Conservation (phyloP, 805 yeast species). For the Nakazawaea sp. region DNA sequence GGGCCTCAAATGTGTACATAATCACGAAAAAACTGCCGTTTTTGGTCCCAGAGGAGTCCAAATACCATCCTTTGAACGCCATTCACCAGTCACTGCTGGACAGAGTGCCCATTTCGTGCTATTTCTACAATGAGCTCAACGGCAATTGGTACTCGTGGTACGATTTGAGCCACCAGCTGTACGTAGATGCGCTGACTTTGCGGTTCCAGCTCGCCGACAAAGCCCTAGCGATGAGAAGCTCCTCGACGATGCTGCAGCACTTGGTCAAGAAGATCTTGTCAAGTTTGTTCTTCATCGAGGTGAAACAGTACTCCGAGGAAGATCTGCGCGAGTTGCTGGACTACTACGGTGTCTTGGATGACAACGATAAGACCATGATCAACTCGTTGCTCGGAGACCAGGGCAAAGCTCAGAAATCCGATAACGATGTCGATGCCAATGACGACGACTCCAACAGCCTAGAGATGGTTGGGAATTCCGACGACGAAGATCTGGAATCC, state of each 20-base stretch:
- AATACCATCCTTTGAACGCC: constrained; percentile 20
- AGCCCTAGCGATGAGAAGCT: constrained; percentile 13
- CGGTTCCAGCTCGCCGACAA: constrained; percentile 25
- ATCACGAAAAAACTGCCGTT: constrained; percentile 24
- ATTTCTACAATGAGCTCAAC: constrained; percentile 10
- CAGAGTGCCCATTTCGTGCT: constrained; percentile 15
- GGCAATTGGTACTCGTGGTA: constrained; percentile 28
- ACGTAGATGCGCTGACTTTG: constrained; percentile 31
- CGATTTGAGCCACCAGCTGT: constrained; percentile 29
- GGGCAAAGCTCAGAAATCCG: constrained; percentile 7
- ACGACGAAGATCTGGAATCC: not conserved
- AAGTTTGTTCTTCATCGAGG: constrained; percentile 15
- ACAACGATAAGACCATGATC: constrained; percentile 10
- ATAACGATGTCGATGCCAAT: constrained; percentile 4
- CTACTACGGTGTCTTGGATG: constrained; percentile 25
- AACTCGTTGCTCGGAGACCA: constrained; percentile 1
- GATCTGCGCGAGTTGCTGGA: constrained; percentile 18
- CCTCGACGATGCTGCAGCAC: constrained; percentile 5
- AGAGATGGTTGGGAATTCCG: constrained; percentile 2
- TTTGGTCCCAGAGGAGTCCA: constrained; percentile 19
- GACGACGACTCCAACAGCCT: constrained; percentile 3
- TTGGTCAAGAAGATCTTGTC: constrained; percentile 5
- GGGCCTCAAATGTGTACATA: constrained; percentile 21
- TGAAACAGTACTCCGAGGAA: constrained; percentile 3
- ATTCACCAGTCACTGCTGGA: constrained; percentile 15